These are phyloP conservation scores for Solanum piurae DNA, from an alignment of 257 asterid species.

Conservation along the genomic window DNA sequence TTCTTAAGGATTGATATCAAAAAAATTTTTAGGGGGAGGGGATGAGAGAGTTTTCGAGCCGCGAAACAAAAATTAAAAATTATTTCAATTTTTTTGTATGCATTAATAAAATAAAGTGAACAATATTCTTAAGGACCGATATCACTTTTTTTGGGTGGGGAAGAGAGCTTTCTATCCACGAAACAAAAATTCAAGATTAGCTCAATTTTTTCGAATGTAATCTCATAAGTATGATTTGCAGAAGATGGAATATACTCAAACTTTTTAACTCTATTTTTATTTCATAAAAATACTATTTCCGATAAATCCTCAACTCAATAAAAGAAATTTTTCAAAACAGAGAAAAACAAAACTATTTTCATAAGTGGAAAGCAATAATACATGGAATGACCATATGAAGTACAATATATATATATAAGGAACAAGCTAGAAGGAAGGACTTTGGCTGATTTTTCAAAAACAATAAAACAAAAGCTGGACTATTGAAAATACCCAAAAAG, in stretches of 20 bases:
- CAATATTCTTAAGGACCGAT: no score
- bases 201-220: no score
- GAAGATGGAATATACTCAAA: neutral
- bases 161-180: no score
- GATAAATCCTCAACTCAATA: no score
- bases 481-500: neutral
- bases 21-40: no score
- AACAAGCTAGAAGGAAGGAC: neutral
- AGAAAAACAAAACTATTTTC: neutral
- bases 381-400: neutral
- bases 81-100: neutral
- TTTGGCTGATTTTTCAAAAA: neutral
- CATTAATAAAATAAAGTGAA: no score
- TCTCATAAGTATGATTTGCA: no score
- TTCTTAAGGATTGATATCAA: no score
- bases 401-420: neutral
- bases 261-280: neutral
- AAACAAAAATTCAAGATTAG: no score
- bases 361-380: neutral
- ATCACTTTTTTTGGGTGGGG: accelerated
- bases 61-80: no score
- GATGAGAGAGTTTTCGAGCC: no score
- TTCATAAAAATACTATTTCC: no score
- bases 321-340: neutral
- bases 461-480: neutral